Evolutionary conservation across 2,329 filamentous ascomycete genomes (phyloP).

Genomic region (Aspergillus sp.): DNA sequence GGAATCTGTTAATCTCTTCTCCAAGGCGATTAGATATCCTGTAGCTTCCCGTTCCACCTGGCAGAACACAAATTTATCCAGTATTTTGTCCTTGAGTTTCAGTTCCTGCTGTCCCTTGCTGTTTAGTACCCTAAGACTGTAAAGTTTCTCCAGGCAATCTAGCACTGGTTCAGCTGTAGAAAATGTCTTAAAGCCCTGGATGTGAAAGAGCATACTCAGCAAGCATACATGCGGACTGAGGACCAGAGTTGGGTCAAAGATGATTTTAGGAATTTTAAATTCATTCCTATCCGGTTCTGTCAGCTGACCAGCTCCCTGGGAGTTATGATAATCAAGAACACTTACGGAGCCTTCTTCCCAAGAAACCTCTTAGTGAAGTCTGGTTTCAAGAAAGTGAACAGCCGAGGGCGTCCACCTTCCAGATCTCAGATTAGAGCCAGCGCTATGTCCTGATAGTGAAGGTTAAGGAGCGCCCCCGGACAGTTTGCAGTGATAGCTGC

Average conservation of each 20-base stretch:
- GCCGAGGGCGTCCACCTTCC: conserved; percentile 10
- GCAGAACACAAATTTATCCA: conserved; percentile 26
- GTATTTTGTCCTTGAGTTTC: conserved; percentile 23
- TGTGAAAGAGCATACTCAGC: conserved; percentile 12
- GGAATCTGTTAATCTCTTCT: conserved; percentile 17
- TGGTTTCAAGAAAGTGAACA: conserved; percentile 11
- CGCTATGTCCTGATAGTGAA: conserved; percentile 18
- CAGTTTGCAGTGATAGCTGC: conserved; percentile 20
- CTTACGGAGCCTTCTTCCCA: conserved; percentile 16
- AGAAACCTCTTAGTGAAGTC: conserved; percentile 7
- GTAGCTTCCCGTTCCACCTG: conserved; percentile 14
- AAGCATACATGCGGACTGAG: conserved; percentile 30
- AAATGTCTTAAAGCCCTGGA: not conserved
- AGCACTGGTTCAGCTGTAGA: conserved; percentile 7
- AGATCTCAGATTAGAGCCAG: conserved; percentile 21
- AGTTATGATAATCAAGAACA: not conserved
- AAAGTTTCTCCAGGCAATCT: conserved; percentile 26
- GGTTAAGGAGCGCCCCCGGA: conserved; percentile 14
- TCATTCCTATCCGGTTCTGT: conserved; percentile 18
- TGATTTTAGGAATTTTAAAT: conserved; percentile 28
- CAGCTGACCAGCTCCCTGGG: not conserved
- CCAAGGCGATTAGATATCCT: conserved; percentile 18
- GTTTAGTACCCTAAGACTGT: conserved; percentile 24
- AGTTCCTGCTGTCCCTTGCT: conserved; percentile 25
- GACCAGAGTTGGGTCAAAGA: conserved; percentile 29